Evolutionary conservation across 2,329 filamentous ascomycete species (phyloP).

Genomic region (Xylariaceae sp.): DNA sequence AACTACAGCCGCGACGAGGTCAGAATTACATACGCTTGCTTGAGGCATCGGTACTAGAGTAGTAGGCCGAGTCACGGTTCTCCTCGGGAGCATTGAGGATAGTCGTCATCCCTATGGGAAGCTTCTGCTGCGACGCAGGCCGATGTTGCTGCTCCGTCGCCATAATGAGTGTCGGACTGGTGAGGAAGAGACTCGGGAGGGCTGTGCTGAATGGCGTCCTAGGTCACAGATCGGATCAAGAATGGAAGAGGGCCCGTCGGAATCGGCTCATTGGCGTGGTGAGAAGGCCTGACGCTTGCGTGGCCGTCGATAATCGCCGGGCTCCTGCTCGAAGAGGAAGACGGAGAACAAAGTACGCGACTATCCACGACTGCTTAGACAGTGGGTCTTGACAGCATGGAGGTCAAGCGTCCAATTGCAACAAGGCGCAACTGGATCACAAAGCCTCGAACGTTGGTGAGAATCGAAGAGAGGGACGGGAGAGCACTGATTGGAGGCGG

Average conservation of each 20-base stretch:
- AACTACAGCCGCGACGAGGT: too few relatives aligned
- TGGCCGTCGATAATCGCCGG: too few relatives aligned
- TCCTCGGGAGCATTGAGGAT: constrained; percentile 44
- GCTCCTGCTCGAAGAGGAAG: constrained; percentile 5
- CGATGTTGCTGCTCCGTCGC: constrained; percentile 27
- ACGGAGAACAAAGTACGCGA: constrained; percentile 5
- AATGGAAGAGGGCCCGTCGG: background rate
- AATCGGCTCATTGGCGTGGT: background rate
- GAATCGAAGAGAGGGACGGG: constrained; percentile 3
- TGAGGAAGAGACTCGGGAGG: too few relatives aligned
- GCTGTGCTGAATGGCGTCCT: too few relatives aligned
- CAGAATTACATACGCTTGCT: constrained; percentile 47
- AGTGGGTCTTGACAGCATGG: constrained; percentile 16
- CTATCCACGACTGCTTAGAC: constrained; percentile 10
- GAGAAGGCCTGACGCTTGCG: too few relatives aligned
- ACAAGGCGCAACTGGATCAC: constrained; percentile 18
- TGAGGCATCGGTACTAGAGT: constrained; percentile 39
- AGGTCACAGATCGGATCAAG: background rate
- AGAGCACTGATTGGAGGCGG: background rate
- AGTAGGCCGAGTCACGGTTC: constrained; percentile 46
- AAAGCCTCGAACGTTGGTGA: constrained; percentile 7
- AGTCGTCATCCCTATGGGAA: constrained; percentile 41
- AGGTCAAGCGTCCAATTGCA: constrained; percentile 19
- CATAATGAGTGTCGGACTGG: constrained; percentile 19
- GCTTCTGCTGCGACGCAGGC: constrained; percentile 36